Conservation (phyloP, 805 yeast genomes). For the Cephaloascus albidus region DNA sequence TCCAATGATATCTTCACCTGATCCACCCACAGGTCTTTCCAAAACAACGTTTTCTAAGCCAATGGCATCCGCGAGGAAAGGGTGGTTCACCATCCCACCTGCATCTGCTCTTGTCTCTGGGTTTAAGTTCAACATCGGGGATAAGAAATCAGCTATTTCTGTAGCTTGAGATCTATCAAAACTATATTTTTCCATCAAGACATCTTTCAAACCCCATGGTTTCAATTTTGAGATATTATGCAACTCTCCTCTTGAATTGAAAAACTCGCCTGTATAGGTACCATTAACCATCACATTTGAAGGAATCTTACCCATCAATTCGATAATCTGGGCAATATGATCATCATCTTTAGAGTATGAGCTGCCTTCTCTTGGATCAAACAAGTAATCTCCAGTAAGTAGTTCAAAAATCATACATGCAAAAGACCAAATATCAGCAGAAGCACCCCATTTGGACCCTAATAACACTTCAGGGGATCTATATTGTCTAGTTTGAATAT, state of each 20-base stretch:
- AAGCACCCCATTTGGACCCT: constrained; percentile 89
- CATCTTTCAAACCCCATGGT: constrained; percentile 83
- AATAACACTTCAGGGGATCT: constrained; percentile 82
- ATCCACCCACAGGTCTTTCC: constrained; percentile 68
- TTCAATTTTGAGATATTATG: constrained; percentile 73
- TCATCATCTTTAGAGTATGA: constrained; percentile 86
- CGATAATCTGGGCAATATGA: constrained; percentile 92
- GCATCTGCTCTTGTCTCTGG: constrained; percentile 89
- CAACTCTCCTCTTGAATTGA: constrained; percentile 61
- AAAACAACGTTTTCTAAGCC: constrained; percentile 63
- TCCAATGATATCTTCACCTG: constrained; percentile 87
- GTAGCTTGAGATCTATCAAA: constrained; percentile 59
- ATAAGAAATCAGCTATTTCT: constrained; percentile 64
- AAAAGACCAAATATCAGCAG: constrained; percentile 93
- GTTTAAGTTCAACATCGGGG: constrained; percentile 74
- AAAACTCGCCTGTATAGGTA: constrained; percentile 49
- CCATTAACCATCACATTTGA: constrained; percentile 47
- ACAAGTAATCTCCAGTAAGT: constrained; percentile 87
- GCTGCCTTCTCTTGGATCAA: constrained; percentile 78
- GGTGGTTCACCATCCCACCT: constrained; percentile 87
- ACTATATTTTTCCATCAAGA: constrained; percentile 78
- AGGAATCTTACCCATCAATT: constrained; percentile 66
- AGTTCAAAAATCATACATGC: constrained; percentile 89
- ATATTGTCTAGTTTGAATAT: constrained; percentile 87
- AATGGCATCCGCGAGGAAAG: constrained; percentile 60